phyloP scores from a whole-genome alignment of 108 stramenopile species.

The Hondaea fermentalgiana region DNA sequence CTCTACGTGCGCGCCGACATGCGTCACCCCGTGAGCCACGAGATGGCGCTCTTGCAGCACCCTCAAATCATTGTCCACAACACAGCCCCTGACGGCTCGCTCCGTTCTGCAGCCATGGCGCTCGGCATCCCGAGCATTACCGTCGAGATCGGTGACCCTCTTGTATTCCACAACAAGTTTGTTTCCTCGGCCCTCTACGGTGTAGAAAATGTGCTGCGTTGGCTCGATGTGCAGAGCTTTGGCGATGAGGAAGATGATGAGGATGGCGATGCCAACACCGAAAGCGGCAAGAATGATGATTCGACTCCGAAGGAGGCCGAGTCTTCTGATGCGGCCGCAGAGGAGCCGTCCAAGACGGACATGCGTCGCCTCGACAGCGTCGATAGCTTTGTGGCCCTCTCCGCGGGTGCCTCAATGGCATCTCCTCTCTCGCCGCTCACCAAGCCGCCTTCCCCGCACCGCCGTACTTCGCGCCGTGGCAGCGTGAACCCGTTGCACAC shows the following conservation, averaged over 20 bases:
- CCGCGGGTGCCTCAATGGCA: not conserved
- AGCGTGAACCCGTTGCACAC: not conserved
- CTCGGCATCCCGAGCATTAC: slow-evolving; percentile 21
- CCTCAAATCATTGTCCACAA: slow-evolving; percentile 33
- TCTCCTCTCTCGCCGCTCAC: not conserved
- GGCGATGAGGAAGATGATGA: not conserved
- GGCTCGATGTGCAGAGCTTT: not conserved
- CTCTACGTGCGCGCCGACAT: slow-evolving; percentile 32
- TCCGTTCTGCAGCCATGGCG: slow-evolving; percentile 19
- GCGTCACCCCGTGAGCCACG: not conserved
- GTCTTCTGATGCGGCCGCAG: not conserved
- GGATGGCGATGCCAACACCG: not conserved
- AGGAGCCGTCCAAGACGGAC: not conserved
- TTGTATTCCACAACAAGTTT: slow-evolving; percentile 6
- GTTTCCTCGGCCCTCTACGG: not conserved
- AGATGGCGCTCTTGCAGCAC: slow-evolving; percentile 24
- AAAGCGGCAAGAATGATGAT: not conserved
- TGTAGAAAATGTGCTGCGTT: not conserved
- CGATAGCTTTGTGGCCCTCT: not conserved
- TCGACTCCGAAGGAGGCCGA: not conserved
- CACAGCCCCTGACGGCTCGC: slow-evolving; percentile 18
- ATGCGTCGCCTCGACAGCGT: not conserved
- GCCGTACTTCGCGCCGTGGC: not conserved
- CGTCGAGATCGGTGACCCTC: slow-evolving; percentile 30
- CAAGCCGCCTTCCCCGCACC: not conserved